Percentiles rank a stretch among this genome's conserved stretches.
These are phyloP conservation scores for Gillenia trifoliata DNA, from an alignment of 306 rosid genomes.

Conservation along the genomic window DNA sequence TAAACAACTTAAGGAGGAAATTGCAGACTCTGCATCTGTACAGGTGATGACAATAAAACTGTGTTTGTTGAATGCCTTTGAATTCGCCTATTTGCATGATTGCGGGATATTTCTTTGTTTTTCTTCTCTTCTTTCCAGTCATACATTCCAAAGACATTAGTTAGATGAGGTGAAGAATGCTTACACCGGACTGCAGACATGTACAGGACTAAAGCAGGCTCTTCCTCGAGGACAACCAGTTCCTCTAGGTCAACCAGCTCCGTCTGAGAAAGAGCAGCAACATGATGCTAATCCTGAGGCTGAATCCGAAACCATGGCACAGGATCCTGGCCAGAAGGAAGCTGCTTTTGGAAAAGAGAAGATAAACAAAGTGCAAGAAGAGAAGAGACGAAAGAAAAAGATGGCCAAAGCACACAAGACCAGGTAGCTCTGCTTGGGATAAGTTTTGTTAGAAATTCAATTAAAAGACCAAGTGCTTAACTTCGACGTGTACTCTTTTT, in stretches of 20 bases:
- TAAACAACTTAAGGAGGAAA: constrained; percentile 48
- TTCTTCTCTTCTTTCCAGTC: constrained; percentile 37
- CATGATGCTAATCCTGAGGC: constrained; percentile 14
- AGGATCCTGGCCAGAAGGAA: constrained; percentile 54
- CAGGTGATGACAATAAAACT: constrained; percentile 41
- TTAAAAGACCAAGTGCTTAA: neutral
- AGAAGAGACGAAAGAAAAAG: constrained; percentile 80
- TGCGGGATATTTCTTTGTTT: neutral
- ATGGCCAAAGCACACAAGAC: constrained; percentile 62
- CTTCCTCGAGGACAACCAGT: no score
- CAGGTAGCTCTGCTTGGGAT: constrained; percentile 29
- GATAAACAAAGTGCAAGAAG: constrained; percentile 84
- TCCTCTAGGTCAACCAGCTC: constrained; percentile 28
- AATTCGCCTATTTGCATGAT: neutral
- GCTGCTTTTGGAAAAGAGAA: constrained; percentile 77
- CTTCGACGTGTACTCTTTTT: no score
- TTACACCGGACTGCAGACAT: constrained; percentile 62
- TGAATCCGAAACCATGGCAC: constrained; percentile 35
- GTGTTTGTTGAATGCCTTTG: neutral
- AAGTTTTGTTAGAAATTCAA: neutral
- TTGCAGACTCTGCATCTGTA: constrained; percentile 65
- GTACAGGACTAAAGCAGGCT: constrained; percentile 61
- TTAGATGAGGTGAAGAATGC: constrained; percentile 66
- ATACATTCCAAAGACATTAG: constrained; percentile 72
- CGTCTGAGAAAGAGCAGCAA: constrained; percentile 18